Conservation (phyloP, 345 rosid genomes). For the Euphorbia pulcherrima region DNA sequence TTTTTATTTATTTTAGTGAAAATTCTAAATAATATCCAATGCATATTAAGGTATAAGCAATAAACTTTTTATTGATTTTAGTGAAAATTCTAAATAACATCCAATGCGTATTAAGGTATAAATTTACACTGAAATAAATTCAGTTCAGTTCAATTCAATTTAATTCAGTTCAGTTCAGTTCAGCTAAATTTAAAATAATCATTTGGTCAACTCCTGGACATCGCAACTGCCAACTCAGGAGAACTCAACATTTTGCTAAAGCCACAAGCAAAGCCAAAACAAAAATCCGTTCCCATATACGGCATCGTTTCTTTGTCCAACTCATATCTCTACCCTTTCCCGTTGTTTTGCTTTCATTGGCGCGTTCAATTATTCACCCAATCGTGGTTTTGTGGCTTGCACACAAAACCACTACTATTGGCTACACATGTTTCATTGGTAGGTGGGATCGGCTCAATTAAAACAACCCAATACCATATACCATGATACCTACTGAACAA, state of each 20-base stretch:
- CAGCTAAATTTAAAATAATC: too few relatives aligned
- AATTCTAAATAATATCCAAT: too few relatives aligned
- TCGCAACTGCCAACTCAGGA: conserved; percentile 13
- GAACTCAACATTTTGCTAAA: neutral
- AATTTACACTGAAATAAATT: too few relatives aligned
- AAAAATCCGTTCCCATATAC: neutral
- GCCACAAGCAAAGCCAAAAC: conserved; percentile 7
- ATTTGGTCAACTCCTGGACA: conserved; percentile 1
- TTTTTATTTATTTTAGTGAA: too few relatives aligned
- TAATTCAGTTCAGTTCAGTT: too few relatives aligned
- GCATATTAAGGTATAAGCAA: too few relatives aligned
- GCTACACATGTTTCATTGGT: too few relatives aligned
- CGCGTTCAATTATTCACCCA: neutral
- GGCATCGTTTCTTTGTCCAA: neutral
- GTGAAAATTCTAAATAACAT: neutral
- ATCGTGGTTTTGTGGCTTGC: neutral
- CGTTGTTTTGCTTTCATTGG: neutral
- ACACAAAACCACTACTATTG: neutral
- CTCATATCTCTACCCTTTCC: neutral
- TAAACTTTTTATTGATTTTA: neutral
- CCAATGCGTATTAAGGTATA: conserved; percentile 9
- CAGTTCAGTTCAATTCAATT: too few relatives aligned
- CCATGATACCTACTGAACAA: too few relatives aligned
- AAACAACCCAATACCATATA: too few relatives aligned
- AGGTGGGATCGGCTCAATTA: too few relatives aligned